A percentile compares a stretch with the other conserved stretches of the same genome.
These are phyloP conservation scores for Cladophialophora exuberans DNA, from an alignment of 2,329 filamentous ascomycete genomes.

Conservation along the genomic window DNA sequence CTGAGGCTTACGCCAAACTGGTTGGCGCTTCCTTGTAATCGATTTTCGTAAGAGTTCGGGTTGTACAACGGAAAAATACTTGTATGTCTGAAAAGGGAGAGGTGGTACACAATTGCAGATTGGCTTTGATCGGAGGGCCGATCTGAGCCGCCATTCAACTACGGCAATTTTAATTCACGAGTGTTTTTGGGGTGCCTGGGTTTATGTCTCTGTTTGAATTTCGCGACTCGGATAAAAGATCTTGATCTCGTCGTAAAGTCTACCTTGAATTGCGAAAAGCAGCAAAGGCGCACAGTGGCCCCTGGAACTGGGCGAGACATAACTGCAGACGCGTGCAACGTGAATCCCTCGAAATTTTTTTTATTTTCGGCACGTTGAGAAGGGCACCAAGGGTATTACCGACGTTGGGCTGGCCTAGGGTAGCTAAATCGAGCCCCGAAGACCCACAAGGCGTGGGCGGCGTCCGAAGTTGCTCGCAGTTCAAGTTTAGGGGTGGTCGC, in stretches of 20 bases:
- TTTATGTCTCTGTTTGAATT: not conserved
- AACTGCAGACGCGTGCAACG: not conserved
- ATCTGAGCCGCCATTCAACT: constrained; percentile 11
- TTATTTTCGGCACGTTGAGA: constrained; percentile 24
- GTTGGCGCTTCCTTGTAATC: constrained; percentile 84
- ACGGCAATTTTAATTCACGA: constrained; percentile 23
- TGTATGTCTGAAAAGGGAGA: constrained; percentile 22
- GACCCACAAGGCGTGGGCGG: constrained; percentile 13
- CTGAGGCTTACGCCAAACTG: constrained; percentile 93
- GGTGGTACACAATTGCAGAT: constrained; percentile 13
- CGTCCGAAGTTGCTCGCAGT: constrained; percentile 7
- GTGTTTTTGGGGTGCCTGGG: constrained; percentile 12
- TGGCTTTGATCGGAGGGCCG: constrained; percentile 12
- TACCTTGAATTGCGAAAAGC: not conserved
- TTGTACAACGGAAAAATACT: constrained; percentile 24
- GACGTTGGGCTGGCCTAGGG: constrained; percentile 14
- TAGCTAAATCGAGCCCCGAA: constrained; percentile 1
- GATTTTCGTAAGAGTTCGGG: constrained; percentile 17
- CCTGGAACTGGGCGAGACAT: not conserved
- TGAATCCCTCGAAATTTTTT: constrained; percentile 8
- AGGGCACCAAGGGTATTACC: not conserved
- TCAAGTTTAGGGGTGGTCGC: too few relatives aligned
- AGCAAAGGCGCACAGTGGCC: not conserved
- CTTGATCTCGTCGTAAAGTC: not conserved
- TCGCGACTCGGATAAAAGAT: not conserved